Conservation (phyloP, 1,284 basidiomycete genomes). For the Coniophora puteana region DNA sequence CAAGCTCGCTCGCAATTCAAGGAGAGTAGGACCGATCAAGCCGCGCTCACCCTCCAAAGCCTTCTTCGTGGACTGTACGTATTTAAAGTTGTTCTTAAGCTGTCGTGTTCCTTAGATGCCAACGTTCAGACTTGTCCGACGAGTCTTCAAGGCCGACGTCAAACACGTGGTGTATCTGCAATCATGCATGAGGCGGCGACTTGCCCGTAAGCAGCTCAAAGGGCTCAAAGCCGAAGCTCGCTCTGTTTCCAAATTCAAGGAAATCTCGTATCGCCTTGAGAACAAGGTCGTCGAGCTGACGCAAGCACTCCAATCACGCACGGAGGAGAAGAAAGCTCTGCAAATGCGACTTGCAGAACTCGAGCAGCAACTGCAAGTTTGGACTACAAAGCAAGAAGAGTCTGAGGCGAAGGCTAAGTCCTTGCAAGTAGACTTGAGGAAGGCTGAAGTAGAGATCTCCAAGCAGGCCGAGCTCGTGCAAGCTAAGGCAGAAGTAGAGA, state of each 20-base stretch:
- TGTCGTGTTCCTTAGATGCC: conserved; percentile 11
- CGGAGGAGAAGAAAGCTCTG: conserved; percentile 89
- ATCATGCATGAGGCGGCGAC: conserved; percentile 86
- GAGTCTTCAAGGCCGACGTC: conserved; percentile 62
- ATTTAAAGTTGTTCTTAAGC: conserved; percentile 4
- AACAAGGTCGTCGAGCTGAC: conserved; percentile 99
- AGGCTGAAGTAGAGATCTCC: conserved; percentile 70
- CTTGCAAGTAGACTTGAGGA: conserved; percentile 68
- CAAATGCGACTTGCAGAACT: conserved; percentile 72
- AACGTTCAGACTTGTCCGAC: conserved; percentile 57
- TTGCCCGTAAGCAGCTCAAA: conserved; percentile 86
- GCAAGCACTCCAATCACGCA: conserved; percentile 90
- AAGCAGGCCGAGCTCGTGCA: conserved; percentile 77
- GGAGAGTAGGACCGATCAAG: conserved; percentile 59
- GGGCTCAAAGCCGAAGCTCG: conserved; percentile 87
- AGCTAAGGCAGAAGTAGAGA: conserved; percentile 82
- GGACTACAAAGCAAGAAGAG: conserved; percentile 89
- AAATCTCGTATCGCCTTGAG: conserved; percentile 97
- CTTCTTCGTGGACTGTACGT: conserved; percentile 87
- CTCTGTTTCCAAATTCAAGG: conserved; percentile 97
- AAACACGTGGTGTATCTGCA: conserved; percentile 84
- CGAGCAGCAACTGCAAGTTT: conserved; percentile 83
- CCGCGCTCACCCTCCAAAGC: conserved; percentile 78
- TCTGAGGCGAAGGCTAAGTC: conserved; percentile 76
- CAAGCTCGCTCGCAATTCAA: conserved; percentile 69